Percentiles rank a stretch among this genome's conserved stretches.
These are phyloP conservation scores for Suillus paluster DNA, from an alignment of 768 basidiomycete genomes.

Conservation along the genomic window DNA sequence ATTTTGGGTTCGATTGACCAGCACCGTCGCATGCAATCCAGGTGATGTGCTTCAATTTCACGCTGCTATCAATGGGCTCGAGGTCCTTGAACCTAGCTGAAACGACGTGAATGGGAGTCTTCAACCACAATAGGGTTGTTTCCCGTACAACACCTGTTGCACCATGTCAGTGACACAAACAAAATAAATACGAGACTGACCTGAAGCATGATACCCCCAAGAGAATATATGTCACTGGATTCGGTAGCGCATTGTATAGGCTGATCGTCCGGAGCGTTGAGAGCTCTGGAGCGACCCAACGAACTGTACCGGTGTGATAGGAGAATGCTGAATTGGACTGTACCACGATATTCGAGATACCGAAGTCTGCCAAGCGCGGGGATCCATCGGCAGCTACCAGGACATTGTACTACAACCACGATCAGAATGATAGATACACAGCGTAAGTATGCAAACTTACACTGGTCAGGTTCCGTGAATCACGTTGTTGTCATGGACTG, in stretches of 20 bases:
- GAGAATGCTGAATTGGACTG: slow-evolving; percentile 25
- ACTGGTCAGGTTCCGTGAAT: slow-evolving; percentile 49
- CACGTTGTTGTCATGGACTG: slow-evolving; percentile 27
- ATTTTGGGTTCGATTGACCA: no score
- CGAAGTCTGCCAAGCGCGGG: slow-evolving; percentile 41
- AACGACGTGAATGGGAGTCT: slow-evolving; percentile 24
- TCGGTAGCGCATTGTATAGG: slow-evolving; percentile 13
- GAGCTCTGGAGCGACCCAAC: slow-evolving; percentile 51
- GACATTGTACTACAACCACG: slow-evolving; percentile 34
- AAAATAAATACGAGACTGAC: slow-evolving; percentile 11
- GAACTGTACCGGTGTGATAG: slow-evolving; percentile 43
- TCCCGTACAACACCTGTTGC: slow-evolving; percentile 29
- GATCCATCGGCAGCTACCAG: slow-evolving; percentile 35
- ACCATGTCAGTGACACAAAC: no score
- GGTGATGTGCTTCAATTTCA: no score
- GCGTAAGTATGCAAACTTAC: slow-evolving; percentile 28
- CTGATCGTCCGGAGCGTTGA: slow-evolving; percentile 38
- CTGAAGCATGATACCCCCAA: slow-evolving; percentile 39
- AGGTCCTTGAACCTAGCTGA: no score
- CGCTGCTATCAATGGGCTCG: no score
- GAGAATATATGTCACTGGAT: slow-evolving; percentile 48
- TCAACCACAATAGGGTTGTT: slow-evolving; percentile 26
- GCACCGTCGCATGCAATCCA: no score
- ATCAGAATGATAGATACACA: background rate
- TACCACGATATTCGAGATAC: no score